These are phyloP conservation scores for Rubia peregrina DNA, from an alignment of 305 asterid genomes.

Conservation along the genomic window DNA sequence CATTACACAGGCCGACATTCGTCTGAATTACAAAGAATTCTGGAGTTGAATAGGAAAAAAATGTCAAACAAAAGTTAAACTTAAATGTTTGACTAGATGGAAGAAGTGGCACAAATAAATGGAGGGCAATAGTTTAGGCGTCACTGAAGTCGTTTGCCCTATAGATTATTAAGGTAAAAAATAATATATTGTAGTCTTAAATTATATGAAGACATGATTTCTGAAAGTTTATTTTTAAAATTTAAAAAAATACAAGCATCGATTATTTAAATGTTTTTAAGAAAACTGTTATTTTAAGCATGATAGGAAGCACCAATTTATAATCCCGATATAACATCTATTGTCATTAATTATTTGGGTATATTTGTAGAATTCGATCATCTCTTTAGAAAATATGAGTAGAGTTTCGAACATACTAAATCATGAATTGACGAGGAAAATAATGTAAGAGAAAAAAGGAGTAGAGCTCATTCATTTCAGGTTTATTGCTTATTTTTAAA, in stretches of 20 bases:
- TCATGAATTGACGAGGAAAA: background rate
- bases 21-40: too few relatives aligned
- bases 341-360: background rate
- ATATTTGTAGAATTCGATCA: background rate
- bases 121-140: too few relatives aligned
- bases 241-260: background rate
- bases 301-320: background rate
- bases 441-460: background rate
- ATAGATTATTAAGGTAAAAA: too few relatives aligned
- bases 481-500: background rate
- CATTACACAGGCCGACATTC: too few relatives aligned
- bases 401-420: too few relatives aligned
- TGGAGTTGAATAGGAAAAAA: too few relatives aligned
- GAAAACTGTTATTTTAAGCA: background rate
- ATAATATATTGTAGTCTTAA: background rate
- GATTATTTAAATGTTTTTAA: background rate
- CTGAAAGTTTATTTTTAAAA: background rate
- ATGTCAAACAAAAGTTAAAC: too few relatives aligned
- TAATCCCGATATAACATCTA: background rate
- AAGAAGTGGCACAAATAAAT: too few relatives aligned
- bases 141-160: too few relatives aligned
- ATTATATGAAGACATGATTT: background rate
- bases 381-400: background rate
- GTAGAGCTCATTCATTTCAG: background rate
- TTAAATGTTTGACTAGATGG: too few relatives aligned